Base-by-base conservation (phyloP, 2,329 filamentous ascomycete species). In the Diaporthe ampelina region DNA sequence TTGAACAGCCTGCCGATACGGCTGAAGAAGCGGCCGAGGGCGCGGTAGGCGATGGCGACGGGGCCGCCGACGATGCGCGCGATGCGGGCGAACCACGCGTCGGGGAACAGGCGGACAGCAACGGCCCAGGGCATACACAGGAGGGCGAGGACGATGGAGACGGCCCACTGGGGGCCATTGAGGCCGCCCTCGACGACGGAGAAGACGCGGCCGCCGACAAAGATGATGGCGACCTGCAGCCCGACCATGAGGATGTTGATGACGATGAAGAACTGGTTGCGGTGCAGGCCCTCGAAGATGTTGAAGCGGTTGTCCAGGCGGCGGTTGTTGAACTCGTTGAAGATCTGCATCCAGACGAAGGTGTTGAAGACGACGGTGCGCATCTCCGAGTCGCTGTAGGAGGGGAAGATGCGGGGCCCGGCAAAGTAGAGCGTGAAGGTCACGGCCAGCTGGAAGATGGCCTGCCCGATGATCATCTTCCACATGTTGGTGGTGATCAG, bases 341-440 rank as follows among this genome's bases (percentile, higher is more conserved):
- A 93, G 76, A 93, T 92, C 78, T 93, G 91, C 86, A 93, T 90
- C 91, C 91, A 93, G 3, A 93, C 91, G 78, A 92, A 93, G 0
- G 89, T 91, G 81, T 93, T 93, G 84, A 93, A 93, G 61, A 93
- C 88, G 73, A 92, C 85, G 0, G 91, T 92, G 76, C 87, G 82
- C 29, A 82, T 81, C 57, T 84, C 81, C 65, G 87, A 78, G 70
- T 80, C 71, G 21, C 80, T 76, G 63, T 86, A 80, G 78, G 90
- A 91, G 59, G 84, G 79, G 21, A 93, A 86, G 48, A 93, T 88
- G 10, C 83, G 80, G 70, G 84, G 83, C 1, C 90, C 91, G 0
- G 87, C 90, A 74, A 93, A 93, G 81, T 94, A 88, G 0, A 92
- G 84, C 0, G 88, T 83, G 69, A 92, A 88, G 0, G 90, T 88